Percentiles rank a stretch among this genome's conserved stretches.
Conservation (phyloP, 1,284 basidiomycete genomes). For the Pulchroboletus neoregius region DNA sequence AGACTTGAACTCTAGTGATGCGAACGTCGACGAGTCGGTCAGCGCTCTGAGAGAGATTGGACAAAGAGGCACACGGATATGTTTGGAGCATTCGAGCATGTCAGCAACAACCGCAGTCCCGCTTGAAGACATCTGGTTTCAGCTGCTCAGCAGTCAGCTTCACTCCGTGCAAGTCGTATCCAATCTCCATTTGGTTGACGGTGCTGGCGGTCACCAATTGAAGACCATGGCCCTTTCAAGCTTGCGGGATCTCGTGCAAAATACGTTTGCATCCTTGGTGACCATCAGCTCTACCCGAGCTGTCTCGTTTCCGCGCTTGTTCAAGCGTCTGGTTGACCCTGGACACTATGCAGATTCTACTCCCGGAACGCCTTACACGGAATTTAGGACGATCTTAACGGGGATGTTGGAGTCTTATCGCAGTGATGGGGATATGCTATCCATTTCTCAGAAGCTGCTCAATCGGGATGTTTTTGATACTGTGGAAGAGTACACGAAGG, state of each 20-base stretch:
- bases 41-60: constrained; percentile 52
- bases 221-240: constrained; percentile 40
- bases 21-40: constrained; percentile 34
- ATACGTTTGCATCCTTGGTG: constrained; percentile 81
- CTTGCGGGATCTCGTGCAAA: constrained; percentile 76
- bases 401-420: constrained; percentile 95
- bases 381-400: constrained; percentile 86
- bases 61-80: constrained; percentile 62
- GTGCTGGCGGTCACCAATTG: constrained; percentile 13
- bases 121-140: constrained; percentile 89
- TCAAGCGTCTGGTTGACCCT: constrained; percentile 84
- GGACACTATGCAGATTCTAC: constrained; percentile 44
- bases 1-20: constrained; percentile 20
- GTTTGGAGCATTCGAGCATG: constrained; percentile 58
- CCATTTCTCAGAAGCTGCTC: constrained; percentile 81
- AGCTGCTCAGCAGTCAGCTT: constrained; percentile 78
- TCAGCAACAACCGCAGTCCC: constrained; percentile 43
- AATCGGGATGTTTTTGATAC: constrained; percentile 80
- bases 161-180: constrained; percentile 73
- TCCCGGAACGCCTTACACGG: constrained; percentile 75
- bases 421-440: constrained; percentile 87
- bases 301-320: constrained; percentile 87
- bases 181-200: constrained; percentile 22
- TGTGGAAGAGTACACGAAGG: constrained; percentile 52
- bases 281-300: constrained; percentile 78